Percentiles rank a stretch among this genome's conserved stretches.
These are phyloP conservation scores for Cercospora janseana DNA, from an alignment of 2,329 filamentous ascomycete genomes.

Conservation along the genomic window DNA sequence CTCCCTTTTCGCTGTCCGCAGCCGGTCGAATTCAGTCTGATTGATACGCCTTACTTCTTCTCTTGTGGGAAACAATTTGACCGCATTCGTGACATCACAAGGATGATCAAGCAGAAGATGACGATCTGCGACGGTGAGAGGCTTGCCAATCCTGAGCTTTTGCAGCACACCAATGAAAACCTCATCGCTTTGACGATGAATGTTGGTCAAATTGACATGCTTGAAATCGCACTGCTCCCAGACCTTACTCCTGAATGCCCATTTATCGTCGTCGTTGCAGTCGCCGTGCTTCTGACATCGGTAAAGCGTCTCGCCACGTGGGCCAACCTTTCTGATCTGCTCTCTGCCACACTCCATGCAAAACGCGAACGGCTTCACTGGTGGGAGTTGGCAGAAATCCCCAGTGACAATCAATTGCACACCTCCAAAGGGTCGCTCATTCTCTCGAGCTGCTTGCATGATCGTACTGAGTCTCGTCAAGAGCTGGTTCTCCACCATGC, in stretches of 20 bases:
- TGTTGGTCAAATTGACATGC: slow-evolving; percentile 53
- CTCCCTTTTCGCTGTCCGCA: slow-evolving; percentile 13
- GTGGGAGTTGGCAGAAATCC: slow-evolving; percentile 61
- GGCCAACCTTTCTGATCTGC: slow-evolving; percentile 30
- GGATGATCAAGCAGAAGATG: slow-evolving; percentile 48
- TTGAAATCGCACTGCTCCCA: slow-evolving; percentile 57
- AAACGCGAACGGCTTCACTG: slow-evolving; percentile 56
- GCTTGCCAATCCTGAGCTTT: slow-evolving; percentile 52
- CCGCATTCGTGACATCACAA: slow-evolving; percentile 31
- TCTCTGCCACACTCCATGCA: slow-evolving; percentile 51
- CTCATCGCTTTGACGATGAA: slow-evolving; percentile 58
- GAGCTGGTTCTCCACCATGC: slow-evolving; percentile 59
- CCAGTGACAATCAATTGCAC: slow-evolving; percentile 46
- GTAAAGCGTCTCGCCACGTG: slow-evolving; percentile 30
- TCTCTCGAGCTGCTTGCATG: slow-evolving; percentile 15
- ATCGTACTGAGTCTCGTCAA: slow-evolving; percentile 48
- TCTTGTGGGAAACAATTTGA: slow-evolving; percentile 33
- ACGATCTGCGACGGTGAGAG: slow-evolving; percentile 41
- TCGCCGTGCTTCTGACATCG: slow-evolving; percentile 39
- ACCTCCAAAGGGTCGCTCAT: slow-evolving; percentile 31
- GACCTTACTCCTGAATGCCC: slow-evolving; percentile 57
- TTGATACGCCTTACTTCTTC: slow-evolving; percentile 27
- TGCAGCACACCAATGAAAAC: slow-evolving; percentile 57
- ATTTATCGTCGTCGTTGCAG: slow-evolving; percentile 54
- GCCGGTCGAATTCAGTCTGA: slow-evolving; percentile 17